Conservation (phyloP, 768 basidiomycete genomes). For the Phaeolepiota aurea region DNA sequence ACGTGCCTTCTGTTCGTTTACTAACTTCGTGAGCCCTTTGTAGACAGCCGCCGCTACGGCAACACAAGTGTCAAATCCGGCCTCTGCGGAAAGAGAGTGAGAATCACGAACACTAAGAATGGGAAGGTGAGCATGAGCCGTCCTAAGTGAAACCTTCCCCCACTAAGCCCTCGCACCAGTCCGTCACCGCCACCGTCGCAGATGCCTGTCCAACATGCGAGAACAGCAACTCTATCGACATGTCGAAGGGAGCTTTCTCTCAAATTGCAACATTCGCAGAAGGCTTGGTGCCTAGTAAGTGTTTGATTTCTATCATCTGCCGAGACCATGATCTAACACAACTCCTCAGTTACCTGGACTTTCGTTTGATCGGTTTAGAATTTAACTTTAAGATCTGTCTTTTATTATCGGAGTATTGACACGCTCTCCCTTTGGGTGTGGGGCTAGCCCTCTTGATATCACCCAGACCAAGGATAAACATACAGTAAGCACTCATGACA, state of each 20-base stretch:
- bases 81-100: conserved; percentile 60
- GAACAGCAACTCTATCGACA: conserved; percentile 60
- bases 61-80: conserved; percentile 33
- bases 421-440: conserved; percentile 7
- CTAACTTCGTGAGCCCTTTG: no score
- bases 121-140: conserved; percentile 27
- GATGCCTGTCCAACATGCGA: conserved; percentile 80
- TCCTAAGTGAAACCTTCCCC: conserved; percentile 2
- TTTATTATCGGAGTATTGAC: not conserved
- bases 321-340: conserved; percentile 5
- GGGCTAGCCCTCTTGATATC: conserved; percentile 13
- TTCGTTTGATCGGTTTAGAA: conserved; percentile 12
- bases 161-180: conserved; percentile 11
- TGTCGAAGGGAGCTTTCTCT: conserved; percentile 63
- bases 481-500: not conserved
- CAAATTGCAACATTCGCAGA: conserved; percentile 36
- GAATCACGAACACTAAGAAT: conserved; percentile 54
- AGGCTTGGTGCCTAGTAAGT: conserved; percentile 56
- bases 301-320: not conserved
- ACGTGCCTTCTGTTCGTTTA: no score
- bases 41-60: conserved; percentile 48
- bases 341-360: conserved; percentile 26
- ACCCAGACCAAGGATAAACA: conserved; percentile 12
- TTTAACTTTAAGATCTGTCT: no score
- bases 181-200: conserved; percentile 57